Base-by-base conservation (phyloP, 192 early-diverging fungal genomes). In the Rhizophagus sp. region DNA sequence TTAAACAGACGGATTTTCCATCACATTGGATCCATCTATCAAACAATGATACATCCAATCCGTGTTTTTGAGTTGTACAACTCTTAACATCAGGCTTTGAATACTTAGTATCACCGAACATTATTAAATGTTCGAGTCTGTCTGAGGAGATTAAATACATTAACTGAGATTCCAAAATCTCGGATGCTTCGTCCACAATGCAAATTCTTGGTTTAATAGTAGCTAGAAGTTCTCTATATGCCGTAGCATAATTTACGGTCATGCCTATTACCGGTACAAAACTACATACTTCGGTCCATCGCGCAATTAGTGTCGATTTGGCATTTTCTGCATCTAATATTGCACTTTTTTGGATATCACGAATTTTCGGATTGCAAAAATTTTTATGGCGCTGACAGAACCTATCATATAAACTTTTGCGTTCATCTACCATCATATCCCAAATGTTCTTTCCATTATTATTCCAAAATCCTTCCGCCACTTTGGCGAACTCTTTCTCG, bases 181-280 rank as follows among this genome's bases (percentile, higher is more conserved):
- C 64, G 1, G 74, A 67, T 1, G 84, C 73, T 30, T 79, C 79
- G 41, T 85, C 84, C 13, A 81, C 79, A 22, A 85, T 65, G 0
- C 82, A 72, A 0, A 78, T 73, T 49, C 69, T 72, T 0, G 84
- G 82, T 33, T 41, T 69, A 0, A 83, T 62, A 0, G 25, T 62
- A 0, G 25, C 15, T n/a, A 85, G 22, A 27, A 83, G 69, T 27
- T 81, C 79, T 25, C 63, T 82, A 71, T 81, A 52, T 2, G 68
- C 24, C 5, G 73, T 36, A 4, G 84, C 84, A 75, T 83, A 83
- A 30, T 66, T 72, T 2, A 80, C 41, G 1, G 84, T 85, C 75
- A 85, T 83, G 3, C 82, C 84, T 12, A 85, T 67, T 8, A 85
- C 57, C 6, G 72, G 74, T n/a, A 34, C 76, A 8, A 83, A 85